A percentile compares a stretch with the other conserved stretches of the same genome.
phyloP scores from a whole-genome alignment of 768 basidiomycete species.

The Agrocybe praecox region DNA sequence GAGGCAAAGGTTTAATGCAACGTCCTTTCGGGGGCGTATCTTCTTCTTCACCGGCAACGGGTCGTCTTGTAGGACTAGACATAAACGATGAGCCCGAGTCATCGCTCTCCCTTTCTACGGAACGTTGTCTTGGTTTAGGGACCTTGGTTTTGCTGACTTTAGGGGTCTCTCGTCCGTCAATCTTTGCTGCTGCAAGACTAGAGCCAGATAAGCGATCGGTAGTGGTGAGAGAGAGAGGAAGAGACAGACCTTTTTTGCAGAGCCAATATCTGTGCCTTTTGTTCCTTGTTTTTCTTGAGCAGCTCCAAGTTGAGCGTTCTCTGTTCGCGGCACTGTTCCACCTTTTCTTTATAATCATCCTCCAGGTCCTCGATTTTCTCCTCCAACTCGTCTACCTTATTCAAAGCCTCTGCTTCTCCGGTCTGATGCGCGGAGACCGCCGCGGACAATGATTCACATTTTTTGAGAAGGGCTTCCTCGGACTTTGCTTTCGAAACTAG shows the following conservation, averaged over 20 bases:
- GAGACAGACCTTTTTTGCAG: constrained; percentile 2
- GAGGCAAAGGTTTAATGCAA: constrained; percentile 1
- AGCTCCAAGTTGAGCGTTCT: neutral
- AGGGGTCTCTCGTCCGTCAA: neutral
- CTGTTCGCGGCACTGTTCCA: neutral
- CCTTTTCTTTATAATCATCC: neutral
- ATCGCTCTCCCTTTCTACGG: neutral
- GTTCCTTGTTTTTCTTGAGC: neutral
- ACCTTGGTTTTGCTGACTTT: neutral
- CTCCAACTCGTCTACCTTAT: constrained; percentile 17
- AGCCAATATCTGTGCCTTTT: neutral
- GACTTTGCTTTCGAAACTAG: constrained; percentile 39
- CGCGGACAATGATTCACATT: constrained; percentile 42
- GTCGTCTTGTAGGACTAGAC: neutral
- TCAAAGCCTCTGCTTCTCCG: constrained; percentile 30
- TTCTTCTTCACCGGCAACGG: neutral
- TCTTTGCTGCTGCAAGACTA: neutral
- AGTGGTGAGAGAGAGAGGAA: neutral
- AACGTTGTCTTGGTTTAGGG: neutral
- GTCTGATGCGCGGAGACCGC: constrained; percentile 32
- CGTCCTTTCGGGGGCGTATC: neutral
- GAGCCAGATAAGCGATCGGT: neutral
- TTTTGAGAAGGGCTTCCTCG: constrained; percentile 43
- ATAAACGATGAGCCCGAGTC: neutral
- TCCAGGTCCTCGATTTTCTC: constrained; percentile 8